Evolutionary conservation across 305 asterid genomes (phyloP).

Genomic region (Solanum hybrid): DNA sequence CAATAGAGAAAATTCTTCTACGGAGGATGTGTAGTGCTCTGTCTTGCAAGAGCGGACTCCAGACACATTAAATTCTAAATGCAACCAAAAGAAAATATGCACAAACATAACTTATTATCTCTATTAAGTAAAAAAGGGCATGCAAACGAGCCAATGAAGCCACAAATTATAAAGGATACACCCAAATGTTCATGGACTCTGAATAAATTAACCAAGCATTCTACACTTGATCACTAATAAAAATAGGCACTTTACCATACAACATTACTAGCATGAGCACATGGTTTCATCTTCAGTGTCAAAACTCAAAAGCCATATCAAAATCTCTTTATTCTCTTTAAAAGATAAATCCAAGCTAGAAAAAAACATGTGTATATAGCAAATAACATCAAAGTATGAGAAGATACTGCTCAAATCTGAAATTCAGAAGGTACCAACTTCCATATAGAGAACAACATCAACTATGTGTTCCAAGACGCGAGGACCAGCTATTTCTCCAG

Average conservation of each 20-base stretch:
- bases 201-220: neutral
- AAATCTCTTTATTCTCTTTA: neutral
- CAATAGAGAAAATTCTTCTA: neutral
- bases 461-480: constrained; percentile 93
- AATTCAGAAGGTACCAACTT: constrained; percentile 43
- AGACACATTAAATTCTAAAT: neutral
- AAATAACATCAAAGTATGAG: neutral
- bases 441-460: constrained; percentile 92
- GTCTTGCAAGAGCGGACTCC: neutral
- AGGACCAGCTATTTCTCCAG: constrained; percentile 99
- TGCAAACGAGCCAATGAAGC: neutral
- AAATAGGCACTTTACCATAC: neutral
- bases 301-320: neutral
- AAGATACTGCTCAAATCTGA: neutral
- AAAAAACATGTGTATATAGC: neutral
- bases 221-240: neutral
- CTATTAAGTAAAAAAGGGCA: neutral
- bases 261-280: neutral
- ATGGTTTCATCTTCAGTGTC: neutral
- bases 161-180: neutral
- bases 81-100: neutral
- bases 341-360: neutral
- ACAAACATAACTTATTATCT: neutral
- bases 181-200: neutral
- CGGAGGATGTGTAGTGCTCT: neutral